These are phyloP conservation scores for Calamus simplicifolius DNA, from an alignment of 176 grass and related monocot species.

Conservation along the genomic window DNA sequence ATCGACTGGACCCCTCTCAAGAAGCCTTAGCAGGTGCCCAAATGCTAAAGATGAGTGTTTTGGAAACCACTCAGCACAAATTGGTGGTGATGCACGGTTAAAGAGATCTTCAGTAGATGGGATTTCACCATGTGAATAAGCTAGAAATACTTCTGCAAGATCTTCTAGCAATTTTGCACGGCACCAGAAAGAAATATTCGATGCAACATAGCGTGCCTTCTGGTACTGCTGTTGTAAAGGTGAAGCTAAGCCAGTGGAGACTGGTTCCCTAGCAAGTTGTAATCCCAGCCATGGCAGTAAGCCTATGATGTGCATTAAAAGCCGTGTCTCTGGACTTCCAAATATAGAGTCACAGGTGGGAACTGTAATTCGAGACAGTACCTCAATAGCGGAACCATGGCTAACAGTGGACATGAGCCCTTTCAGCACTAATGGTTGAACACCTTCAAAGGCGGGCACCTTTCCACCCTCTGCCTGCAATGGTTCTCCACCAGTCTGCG, in stretches of 20 bases:
- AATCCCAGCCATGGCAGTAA: conserved; percentile 91
- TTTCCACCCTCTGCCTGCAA: conserved; percentile 59
- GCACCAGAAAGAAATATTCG: conserved; percentile 81
- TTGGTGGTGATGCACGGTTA: conserved; percentile 43
- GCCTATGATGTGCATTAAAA: conserved; percentile 94
- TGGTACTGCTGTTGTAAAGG: conserved; percentile 76
- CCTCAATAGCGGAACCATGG: conserved; percentile 80
- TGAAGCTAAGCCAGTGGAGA: conserved; percentile 24
- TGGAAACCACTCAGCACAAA: conserved; percentile 83
- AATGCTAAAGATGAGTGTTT: conserved; percentile 93
- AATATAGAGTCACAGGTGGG: conserved; percentile 88
- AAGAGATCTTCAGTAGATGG: conserved; percentile 63
- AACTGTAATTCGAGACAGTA: conserved; percentile 88
- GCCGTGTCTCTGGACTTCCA: conserved; percentile 78
- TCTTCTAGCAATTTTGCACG: conserved; percentile 46
- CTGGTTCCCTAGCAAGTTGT: conserved; percentile 48
- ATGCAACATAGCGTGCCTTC: conserved; percentile 84
- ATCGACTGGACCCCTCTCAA: conserved; percentile 82
- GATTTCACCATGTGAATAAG: conserved; percentile 63
- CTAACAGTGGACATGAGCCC: conserved; percentile 86
- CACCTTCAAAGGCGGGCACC: conserved; percentile 82
- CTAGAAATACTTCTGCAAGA: conserved; percentile 61
- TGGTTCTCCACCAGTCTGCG: conserved; percentile 46
- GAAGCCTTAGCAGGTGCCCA: conserved; percentile 85
- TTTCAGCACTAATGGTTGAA: conserved; percentile 91